phyloP scores from a whole-genome alignment of 257 asterid genomes.

The Nemophila menziesii region DNA sequence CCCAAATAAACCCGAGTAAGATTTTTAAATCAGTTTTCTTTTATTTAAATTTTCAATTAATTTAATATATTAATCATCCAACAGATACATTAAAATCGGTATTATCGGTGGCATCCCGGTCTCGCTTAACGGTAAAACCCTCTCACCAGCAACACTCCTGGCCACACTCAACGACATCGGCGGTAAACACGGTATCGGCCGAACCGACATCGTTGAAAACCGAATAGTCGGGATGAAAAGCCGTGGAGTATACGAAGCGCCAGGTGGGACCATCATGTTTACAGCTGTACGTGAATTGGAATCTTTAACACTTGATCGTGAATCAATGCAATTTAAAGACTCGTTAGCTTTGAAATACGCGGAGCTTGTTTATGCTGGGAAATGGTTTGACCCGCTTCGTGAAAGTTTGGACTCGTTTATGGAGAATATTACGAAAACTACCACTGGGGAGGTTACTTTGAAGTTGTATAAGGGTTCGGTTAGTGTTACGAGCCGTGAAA shows the following conservation, averaged over 20 bases:
- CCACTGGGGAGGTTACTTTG: constrained; percentile 67
- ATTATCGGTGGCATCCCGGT: constrained; percentile 67
- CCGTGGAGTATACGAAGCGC: constrained; percentile 94
- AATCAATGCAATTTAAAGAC: constrained; percentile 73
- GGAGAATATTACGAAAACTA: constrained; percentile 77
- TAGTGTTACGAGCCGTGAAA: constrained; percentile 50
- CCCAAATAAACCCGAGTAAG: constrained; percentile 82
- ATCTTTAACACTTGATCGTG: constrained; percentile 92
- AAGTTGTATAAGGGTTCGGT: constrained; percentile 82
- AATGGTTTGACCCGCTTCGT: constrained; percentile 94
- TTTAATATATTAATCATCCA: not conserved
- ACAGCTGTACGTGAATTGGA: constrained; percentile 74
- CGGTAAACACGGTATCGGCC: constrained; percentile 81
- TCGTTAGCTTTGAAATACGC: constrained; percentile 82
- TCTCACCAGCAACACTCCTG: constrained; percentile 80
- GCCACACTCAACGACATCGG: constrained; percentile 70
- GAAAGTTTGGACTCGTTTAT: constrained; percentile 86
- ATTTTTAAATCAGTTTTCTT: constrained; percentile 5
- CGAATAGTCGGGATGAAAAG: constrained; percentile 94
- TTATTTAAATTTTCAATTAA: too few species aligned
- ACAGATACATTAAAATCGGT: constrained; percentile 68
- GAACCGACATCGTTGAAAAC: constrained; percentile 88
- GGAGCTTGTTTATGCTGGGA: constrained; percentile 72
- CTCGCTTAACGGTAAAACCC: constrained; percentile 58
- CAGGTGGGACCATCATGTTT: constrained; percentile 86